Conservation (phyloP, 768 basidiomycete genomes). For the Baorangia bicolor region DNA sequence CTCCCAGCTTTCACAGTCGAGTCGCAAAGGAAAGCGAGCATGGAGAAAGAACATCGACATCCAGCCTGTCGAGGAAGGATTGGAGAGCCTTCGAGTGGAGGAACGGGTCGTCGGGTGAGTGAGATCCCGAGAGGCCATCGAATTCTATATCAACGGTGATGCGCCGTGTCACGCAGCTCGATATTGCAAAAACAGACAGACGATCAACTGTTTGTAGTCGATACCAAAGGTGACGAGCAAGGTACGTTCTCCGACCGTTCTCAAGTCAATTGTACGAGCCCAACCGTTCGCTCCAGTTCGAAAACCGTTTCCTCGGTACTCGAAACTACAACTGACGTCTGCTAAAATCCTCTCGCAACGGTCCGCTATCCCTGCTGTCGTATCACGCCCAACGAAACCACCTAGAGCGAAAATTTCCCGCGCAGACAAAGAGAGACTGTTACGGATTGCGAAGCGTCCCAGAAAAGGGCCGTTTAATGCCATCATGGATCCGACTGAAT, state of each 20-base stretch:
- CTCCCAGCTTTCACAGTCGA: conserved; percentile 52
- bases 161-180: conserved; percentile 40
- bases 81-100: conserved; percentile 78
- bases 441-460: conserved; percentile 72
- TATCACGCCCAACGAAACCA: conserved; percentile 46
- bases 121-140: fast-evolving
- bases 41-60: conserved; percentile 95
- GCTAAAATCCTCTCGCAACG: conserved; percentile 81
- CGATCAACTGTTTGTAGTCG: conserved; percentile 76
- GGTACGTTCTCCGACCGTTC: conserved; percentile 37
- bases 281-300: conserved; percentile 45
- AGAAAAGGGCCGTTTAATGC: conserved; percentile 73
- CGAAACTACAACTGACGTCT: conserved; percentile 56
- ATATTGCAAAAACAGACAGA: conserved; percentile 66
- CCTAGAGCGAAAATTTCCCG: conserved; percentile 43
- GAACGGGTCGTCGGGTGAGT: conserved; percentile 78
- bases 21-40: conserved; percentile 87
- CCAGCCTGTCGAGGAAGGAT: conserved; percentile 67
- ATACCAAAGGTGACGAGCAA: conserved; percentile 74
- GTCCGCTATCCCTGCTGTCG: conserved; percentile 83
- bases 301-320: conserved; percentile 54
- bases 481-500: conserved; percentile 64
- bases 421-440: conserved; percentile 72
- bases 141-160: not conserved
- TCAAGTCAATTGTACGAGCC: no score